Base-by-base conservation (phyloP, 805 yeast genomes). In the Teunomyces pallodes region DNA sequence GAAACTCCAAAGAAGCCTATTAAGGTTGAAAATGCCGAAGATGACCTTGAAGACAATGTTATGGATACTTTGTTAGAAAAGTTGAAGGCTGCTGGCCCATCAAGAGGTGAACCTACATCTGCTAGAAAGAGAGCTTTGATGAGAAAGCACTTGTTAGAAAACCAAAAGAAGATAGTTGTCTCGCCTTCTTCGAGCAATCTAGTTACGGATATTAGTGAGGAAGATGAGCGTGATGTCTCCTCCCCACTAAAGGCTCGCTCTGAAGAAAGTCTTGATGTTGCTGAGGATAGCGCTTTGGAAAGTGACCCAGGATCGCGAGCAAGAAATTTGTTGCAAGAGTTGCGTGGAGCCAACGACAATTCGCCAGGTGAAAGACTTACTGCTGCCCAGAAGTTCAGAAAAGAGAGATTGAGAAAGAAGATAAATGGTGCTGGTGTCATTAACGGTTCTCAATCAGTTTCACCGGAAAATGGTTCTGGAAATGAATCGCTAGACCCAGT, bases 21-120 rank as follows among this genome's bases (percentile, higher is more conserved):
- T 12, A 27, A 29, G 27, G 55, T 53, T 43, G 54, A 52, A 13
- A 72, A 67, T 27, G 60, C 59, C 12, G 65, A 62, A 36, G 66
- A 56, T 12, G 69, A 62, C 0, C 75, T 67, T 14, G 75, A 70
- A 27, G 83, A 69, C 13, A 73, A 76, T 42, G 86, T 90, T 36
- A 90, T 94, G 87, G 99, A 94, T 64, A 81, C 86, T 31, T 73
- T 94, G 43, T 75, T 94, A 49, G 96, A 90, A 63, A 89, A 87
- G 60, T 77, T 94, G 59, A 86, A 90, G 60, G 90, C 91, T 13
- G 88, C 94, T 0, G 96, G 92, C 1, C 87, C 94, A 9, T 69
- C 83, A 4, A 82, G 83, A 52, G 83, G 88, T 5, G 94, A 90
- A 52, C 81, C 94, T 1, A 73, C 88, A 2, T 80, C 90, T 3